These are phyloP conservation scores for Penicillium desertorum DNA, from an alignment of 495 filamentous ascomycete species.

Conservation along the genomic window DNA sequence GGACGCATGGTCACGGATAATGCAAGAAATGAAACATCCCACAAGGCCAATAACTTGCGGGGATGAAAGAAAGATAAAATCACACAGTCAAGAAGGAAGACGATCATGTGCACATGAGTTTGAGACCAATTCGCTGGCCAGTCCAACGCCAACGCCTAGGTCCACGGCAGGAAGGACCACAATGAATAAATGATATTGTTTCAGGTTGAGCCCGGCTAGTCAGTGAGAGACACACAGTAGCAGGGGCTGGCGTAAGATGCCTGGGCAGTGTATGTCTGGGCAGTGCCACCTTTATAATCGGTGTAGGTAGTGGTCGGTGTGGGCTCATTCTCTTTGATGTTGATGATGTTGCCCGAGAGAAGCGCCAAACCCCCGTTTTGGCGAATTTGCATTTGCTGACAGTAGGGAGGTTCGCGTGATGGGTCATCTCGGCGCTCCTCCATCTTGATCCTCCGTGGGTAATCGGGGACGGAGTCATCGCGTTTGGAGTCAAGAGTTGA, in stretches of 20 bases:
- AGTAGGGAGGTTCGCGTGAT: slow-evolving; percentile 53
- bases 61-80: slow-evolving; percentile 20
- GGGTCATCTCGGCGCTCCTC: slow-evolving; percentile 65
- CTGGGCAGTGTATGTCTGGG: slow-evolving; percentile 42
- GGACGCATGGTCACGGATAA: slow-evolving; percentile 4
- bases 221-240: slow-evolving; percentile 44
- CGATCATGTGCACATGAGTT: slow-evolving; percentile 33
- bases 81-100: slow-evolving; percentile 25
- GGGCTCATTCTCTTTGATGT: slow-evolving; percentile 60
- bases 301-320: slow-evolving; percentile 39
- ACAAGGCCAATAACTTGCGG: slow-evolving; percentile 11
- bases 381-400: slow-evolving; percentile 69
- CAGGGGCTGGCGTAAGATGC: slow-evolving; percentile 43
- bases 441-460: slow-evolving; percentile 74
- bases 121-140: slow-evolving; percentile 19
- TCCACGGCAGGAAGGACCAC: slow-evolving; percentile 20
- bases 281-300: slow-evolving; percentile 24
- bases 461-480: slow-evolving; percentile 37
- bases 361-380: slow-evolving; percentile 46
- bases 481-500: slow-evolving; percentile 20
- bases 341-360: slow-evolving; percentile 50
- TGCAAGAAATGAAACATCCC: slow-evolving; percentile 12
- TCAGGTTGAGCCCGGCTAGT: slow-evolving; percentile 29
- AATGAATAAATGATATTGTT: slow-evolving; percentile 26
- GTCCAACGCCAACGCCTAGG: slow-evolving; percentile 31